Evolutionary conservation across 805 yeast genomes (phyloP).

Genomic region (Pichia insulana): DNA sequence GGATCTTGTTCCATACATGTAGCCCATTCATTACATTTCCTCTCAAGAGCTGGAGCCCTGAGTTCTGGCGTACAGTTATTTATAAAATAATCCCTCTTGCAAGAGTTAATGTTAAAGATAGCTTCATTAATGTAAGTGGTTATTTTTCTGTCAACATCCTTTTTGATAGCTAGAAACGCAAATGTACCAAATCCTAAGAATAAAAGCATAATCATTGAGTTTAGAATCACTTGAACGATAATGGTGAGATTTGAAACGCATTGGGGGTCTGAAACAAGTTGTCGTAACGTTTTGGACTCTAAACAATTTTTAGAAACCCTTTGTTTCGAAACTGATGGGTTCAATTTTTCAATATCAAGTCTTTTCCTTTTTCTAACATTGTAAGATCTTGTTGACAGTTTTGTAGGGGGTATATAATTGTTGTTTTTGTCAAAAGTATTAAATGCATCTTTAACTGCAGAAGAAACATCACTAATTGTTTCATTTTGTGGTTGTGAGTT

Average conservation of each 20-base stretch:
- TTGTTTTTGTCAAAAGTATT: conserved; percentile 20
- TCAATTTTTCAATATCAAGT: not conserved
- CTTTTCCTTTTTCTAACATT: conserved; percentile 15
- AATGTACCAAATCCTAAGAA: conserved; percentile 15
- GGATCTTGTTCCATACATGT: conserved; percentile 81
- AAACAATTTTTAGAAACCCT: not conserved
- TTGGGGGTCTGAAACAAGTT: conserved; percentile 21
- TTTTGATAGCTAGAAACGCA: conserved; percentile 21
- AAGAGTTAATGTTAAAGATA: conserved; percentile 53
- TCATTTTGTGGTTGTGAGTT: conserved; percentile 17
- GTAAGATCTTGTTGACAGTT: conserved; percentile 6
- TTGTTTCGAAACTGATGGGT: conserved; percentile 1
- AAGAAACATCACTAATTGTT: conserved; percentile 12
- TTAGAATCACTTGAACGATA: conserved; percentile 21
- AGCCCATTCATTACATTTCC: conserved; percentile 64
- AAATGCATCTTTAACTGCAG: conserved; percentile 23
- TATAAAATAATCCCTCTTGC: conserved; percentile 58
- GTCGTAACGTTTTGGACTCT: conserved; percentile 4
- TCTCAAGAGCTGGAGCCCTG: conserved; percentile 70
- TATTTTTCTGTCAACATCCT: conserved; percentile 65
- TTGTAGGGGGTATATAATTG: conserved; percentile 3
- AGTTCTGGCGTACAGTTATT: conserved; percentile 62
- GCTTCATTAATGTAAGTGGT: conserved; percentile 54
- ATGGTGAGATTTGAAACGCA: conserved; percentile 21
- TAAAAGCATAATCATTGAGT: conserved; percentile 18